phyloP scores from a whole-genome alignment of 2,329 filamentous ascomycete genomes.

The Harringtonia lauricola region DNA sequence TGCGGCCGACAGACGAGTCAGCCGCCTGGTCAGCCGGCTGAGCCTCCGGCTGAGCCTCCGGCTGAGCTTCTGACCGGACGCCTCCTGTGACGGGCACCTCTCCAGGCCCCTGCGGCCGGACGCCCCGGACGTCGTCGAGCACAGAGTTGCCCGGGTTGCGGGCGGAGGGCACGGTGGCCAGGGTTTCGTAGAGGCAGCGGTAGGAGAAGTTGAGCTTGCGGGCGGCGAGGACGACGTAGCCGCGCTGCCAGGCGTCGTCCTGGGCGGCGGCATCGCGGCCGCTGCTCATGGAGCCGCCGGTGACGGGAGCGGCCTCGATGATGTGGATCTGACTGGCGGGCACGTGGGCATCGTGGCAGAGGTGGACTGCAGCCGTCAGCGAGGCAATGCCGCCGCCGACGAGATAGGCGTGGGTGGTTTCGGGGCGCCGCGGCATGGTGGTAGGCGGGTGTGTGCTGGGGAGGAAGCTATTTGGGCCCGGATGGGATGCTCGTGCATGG shows the following conservation, averaged over 20 bases:
- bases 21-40: no score
- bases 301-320: slow-evolving; percentile 14
- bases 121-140: slow-evolving; percentile 16
- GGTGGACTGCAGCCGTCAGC: slow-evolving; percentile 17
- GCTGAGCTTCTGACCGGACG: no score
- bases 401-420: slow-evolving; percentile 16
- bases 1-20: neutral
- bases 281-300: slow-evolving; percentile 14
- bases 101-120: no score
- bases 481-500: no score
- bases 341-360: slow-evolving; percentile 18
- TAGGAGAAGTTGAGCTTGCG: slow-evolving; percentile 20
- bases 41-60: no score
- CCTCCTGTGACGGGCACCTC: no score
- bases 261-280: slow-evolving; percentile 5
- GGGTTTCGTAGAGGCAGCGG: slow-evolving; percentile 17
- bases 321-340: slow-evolving; percentile 18
- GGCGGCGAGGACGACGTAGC: slow-evolving; percentile 17
- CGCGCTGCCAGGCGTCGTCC: slow-evolving; percentile 11
- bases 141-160: slow-evolving; percentile 12
- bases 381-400: slow-evolving; percentile 20
- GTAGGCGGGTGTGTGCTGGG: neutral
- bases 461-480: no score
- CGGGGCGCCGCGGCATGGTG: slow-evolving; percentile 6
- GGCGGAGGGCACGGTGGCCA: slow-evolving; percentile 16